Conservation (phyloP, 169 alveolate species). For the Perkinsus marinus region DNA sequence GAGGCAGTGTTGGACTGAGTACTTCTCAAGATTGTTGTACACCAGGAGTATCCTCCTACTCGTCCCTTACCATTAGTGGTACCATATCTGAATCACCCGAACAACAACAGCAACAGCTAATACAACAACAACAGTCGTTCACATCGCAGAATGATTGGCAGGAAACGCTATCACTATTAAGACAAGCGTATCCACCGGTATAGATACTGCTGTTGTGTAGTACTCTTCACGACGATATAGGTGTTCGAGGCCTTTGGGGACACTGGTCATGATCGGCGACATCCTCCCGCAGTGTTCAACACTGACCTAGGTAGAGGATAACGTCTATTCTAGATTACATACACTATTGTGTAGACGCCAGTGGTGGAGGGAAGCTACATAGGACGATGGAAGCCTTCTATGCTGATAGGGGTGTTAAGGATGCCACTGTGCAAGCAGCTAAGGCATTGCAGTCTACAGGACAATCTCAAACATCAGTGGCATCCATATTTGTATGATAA, state of each 20-base stretch:
- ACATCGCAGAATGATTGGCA: neutral
- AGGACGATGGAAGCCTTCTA: neutral
- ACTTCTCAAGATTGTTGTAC: neutral
- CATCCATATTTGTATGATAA: neutral
- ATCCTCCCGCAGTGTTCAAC: neutral
- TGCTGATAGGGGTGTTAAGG: neutral
- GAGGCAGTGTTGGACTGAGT: too few relatives aligned
- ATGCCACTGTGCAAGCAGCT: neutral
- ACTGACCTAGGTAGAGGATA: neutral
- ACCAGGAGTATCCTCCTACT: neutral
- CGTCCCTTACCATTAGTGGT: neutral
- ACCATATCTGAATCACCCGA: neutral
- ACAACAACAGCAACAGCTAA: neutral
- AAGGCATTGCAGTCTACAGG: neutral
- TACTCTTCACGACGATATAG: neutral
- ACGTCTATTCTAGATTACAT: neutral
- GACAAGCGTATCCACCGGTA: neutral
- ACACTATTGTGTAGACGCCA: neutral
- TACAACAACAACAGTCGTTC: neutral
- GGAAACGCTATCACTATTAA: neutral
- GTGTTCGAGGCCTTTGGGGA: neutral
- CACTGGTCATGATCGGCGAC: neutral
- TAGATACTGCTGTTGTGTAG: neutral
- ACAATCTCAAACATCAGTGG: neutral
- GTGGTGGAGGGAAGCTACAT: neutral